Base-by-base conservation (phyloP, 306 rosid species). In the Adenanthera pavonina region DNA sequence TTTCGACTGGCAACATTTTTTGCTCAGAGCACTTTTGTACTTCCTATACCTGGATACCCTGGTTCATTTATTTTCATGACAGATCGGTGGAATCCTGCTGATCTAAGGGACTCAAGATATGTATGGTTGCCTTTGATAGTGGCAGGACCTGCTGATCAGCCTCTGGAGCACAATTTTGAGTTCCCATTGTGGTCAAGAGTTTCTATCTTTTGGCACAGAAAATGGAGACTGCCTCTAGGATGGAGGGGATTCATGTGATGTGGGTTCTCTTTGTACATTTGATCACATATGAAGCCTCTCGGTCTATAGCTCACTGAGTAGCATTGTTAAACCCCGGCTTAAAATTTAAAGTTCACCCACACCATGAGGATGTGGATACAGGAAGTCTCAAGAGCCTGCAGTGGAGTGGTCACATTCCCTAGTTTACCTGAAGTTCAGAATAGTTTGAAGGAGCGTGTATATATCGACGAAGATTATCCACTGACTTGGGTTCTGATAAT, bases 91-190 rank as follows among this genome's bases (percentile, higher is more conserved):
- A 95, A 93, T 84, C 98, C 99, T 0, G 88, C 87, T 0, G 90
- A 95, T 75, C 83, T 95, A 86, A 86, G 90, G 71, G 97, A 95
- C 87, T 93, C 99, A 0, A 91, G 98, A 83, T 93, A 95, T 81
- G 85, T 95, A 44, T 95, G 98, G 99, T 78, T 95, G 92, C 99
- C 99, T 7, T 81, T 95, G 92, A 87, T 95, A 34, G 93, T 95
- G 0, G 93, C 94, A 51, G 97, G 98, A 66, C 79, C 83, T 3
- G 85, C 79, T 72, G 97, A 95, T 90, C 89, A 85, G 77, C 89
- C 97, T 0, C 69, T 88, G 3, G 91, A 93, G 64, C 87, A 89
- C 87, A 89, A 82, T 80, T 92, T 91, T 75, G 90, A 91, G 77
- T 89, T 88, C 84, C 94, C 93, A 16, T 52, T 93, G 73, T 95